phyloP scores from a whole-genome alignment of 1,284 basidiomycete genomes.

The Mycosarcoma maydis region DNA sequence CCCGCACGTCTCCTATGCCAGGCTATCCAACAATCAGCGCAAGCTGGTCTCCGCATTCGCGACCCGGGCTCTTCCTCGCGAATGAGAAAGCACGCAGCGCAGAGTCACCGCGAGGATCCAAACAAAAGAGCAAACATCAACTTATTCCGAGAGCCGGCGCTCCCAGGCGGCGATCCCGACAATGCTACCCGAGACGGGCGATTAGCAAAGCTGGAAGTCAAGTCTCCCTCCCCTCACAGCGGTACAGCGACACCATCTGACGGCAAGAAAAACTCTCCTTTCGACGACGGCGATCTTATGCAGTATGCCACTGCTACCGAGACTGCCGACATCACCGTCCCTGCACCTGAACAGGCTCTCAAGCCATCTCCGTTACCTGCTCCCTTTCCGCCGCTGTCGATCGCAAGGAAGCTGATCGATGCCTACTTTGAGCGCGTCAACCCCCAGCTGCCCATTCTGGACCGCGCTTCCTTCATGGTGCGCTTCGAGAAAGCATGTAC shows the following conservation, averaged over 20 bases:
- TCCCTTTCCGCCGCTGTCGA: constrained; percentile 43
- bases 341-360: constrained; percentile 39
- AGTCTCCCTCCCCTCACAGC: constrained; percentile 22
- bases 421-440: constrained; percentile 51
- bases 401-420: constrained; percentile 43
- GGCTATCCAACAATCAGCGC: constrained; percentile 47
- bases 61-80: constrained; percentile 31
- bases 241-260: constrained; percentile 32
- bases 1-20: constrained; percentile 47
- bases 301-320: constrained; percentile 49
- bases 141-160: constrained; percentile 4
- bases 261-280: constrained; percentile 41
- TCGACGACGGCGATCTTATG: constrained; percentile 47
- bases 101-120: constrained; percentile 28
- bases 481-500: constrained; percentile 43
- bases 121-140: constrained; percentile 13
- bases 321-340: constrained; percentile 45
- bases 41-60: constrained; percentile 36
- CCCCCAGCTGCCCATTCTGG: constrained; percentile 45
- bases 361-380: constrained; percentile 43
- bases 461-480: constrained; percentile 32
- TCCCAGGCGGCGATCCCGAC: not conserved
- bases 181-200: not conserved
- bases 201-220: constrained; percentile 3
- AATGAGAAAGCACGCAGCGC: constrained; percentile 7